A percentile compares a stretch with the other conserved stretches of the same genome.
Conservation (phyloP, 2,329 filamentous ascomycete genomes). For the Fusarium liriodendri region DNA sequence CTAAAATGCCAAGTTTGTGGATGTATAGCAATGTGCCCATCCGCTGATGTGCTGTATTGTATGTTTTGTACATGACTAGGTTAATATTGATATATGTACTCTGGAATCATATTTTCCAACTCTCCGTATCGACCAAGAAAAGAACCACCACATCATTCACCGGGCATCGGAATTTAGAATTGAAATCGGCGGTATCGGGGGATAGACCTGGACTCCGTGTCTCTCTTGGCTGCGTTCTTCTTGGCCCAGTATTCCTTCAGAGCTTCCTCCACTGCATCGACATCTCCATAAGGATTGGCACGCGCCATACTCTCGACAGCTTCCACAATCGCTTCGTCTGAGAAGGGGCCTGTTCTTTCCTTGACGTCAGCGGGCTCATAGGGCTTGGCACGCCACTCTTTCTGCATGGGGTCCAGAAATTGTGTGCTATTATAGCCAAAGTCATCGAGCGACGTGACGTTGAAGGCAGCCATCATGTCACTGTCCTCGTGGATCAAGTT, state of each 20-base stretch:
- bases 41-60: too few relatives aligned
- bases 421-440: slow-evolving; percentile 50
- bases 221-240: not conserved
- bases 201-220: not conserved
- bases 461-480: slow-evolving; percentile 61
- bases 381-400: slow-evolving; percentile 10
- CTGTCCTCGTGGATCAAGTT: slow-evolving; percentile 59
- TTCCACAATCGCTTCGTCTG: not conserved
- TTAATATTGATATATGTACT: too few relatives aligned
- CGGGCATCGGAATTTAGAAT: not conserved
- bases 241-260: slow-evolving; percentile 2
- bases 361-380: not conserved
- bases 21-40: too few relatives aligned
- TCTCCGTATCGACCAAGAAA: not conserved
- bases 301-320: not conserved
- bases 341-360: slow-evolving; percentile 6
- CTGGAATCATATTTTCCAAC: too few relatives aligned
- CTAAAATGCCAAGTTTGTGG: too few relatives aligned
- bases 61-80: too few relatives aligned
- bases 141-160: not conserved
- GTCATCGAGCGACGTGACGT: slow-evolving; percentile 51
- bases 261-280: slow-evolving; percentile 1
- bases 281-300: slow-evolving; percentile 10
- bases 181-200: slow-evolving; percentile 1
- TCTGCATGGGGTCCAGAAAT: slow-evolving; percentile 21